Evolutionary conservation across 495 filamentous ascomycete species (phyloP).

Genomic region (Aspergillus sparsus): DNA sequence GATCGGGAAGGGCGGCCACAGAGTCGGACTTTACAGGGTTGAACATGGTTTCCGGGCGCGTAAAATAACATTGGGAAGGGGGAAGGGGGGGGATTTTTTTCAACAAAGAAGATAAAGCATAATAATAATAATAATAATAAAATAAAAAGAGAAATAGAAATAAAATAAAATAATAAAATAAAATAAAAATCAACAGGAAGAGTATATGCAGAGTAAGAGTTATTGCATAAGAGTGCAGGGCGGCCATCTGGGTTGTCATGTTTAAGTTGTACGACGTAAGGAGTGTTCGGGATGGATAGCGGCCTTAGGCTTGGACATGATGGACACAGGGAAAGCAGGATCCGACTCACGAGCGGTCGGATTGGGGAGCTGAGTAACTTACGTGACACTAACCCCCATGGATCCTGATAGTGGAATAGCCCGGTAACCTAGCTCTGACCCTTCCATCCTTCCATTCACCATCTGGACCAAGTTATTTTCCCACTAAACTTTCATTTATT

Average conservation of each 20-base stretch:
- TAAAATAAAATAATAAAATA: background rate
- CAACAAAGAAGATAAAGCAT: background rate
- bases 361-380: constrained; percentile 1
- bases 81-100: background rate
- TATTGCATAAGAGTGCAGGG: background rate
- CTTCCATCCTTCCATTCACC: too few species aligned
- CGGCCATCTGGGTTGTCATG: constrained; percentile 7
- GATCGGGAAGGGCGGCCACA: constrained; percentile 23
- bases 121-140: background rate
- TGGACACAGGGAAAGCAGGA: background rate
- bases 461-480: too few species aligned
- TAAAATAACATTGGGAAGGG: background rate
- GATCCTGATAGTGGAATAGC: too few species aligned
- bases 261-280: constrained; percentile 19
- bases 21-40: background rate
- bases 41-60: constrained; percentile 3
- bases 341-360: constrained; percentile 10
- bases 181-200: background rate
- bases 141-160: background rate
- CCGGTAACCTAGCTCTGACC: too few species aligned
- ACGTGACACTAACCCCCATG: too few species aligned
- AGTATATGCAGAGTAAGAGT: background rate
- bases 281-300: constrained; percentile 15
- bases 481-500: too few species aligned
- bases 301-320: background rate